A percentile compares a stretch with the other conserved stretches of the same genome.
Conservation (phyloP, 805 yeast species). For the Ogataea henricii region DNA sequence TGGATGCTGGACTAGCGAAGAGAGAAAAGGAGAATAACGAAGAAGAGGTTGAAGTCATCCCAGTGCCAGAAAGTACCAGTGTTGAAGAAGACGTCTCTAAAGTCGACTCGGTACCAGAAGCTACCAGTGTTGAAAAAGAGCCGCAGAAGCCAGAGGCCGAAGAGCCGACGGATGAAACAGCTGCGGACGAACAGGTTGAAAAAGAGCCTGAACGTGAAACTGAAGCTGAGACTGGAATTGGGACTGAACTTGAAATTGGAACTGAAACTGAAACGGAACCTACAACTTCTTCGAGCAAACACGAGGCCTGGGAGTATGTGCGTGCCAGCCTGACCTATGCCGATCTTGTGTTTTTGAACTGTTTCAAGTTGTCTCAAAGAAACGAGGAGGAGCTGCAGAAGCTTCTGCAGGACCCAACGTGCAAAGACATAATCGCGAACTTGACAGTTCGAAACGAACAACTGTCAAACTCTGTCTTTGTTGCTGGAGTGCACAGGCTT, state of each 20-base stretch:
- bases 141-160: neutral
- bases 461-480: slow-evolving; percentile 11
- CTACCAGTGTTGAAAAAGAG: neutral
- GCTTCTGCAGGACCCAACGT: neutral
- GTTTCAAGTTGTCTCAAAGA: slow-evolving; percentile 15
- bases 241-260: too few relatives aligned
- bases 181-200: neutral
- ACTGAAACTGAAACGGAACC: too few relatives aligned
- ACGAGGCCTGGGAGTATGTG: neutral
- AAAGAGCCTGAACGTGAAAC: neutral
- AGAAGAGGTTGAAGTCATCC: neutral
- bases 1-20: neutral
- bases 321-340: slow-evolving; percentile 17
- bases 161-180: neutral
- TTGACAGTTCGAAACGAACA: slow-evolving; percentile 10
- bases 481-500: slow-evolving; percentile 9
- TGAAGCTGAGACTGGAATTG: neutral
- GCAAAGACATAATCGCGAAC: neutral
- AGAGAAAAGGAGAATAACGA: too few relatives aligned
- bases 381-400: slow-evolving; percentile 10
- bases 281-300: neutral
- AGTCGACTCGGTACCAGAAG: neutral
- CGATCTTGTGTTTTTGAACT: slow-evolving; percentile 21
- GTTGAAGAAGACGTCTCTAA: neutral
- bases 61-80: neutral